Evolutionary conservation across 202 grass and related monocot genomes (phyloP), one percentile per base, ranked within the genome.

Genomic region (Eragrostis tef): DNA sequence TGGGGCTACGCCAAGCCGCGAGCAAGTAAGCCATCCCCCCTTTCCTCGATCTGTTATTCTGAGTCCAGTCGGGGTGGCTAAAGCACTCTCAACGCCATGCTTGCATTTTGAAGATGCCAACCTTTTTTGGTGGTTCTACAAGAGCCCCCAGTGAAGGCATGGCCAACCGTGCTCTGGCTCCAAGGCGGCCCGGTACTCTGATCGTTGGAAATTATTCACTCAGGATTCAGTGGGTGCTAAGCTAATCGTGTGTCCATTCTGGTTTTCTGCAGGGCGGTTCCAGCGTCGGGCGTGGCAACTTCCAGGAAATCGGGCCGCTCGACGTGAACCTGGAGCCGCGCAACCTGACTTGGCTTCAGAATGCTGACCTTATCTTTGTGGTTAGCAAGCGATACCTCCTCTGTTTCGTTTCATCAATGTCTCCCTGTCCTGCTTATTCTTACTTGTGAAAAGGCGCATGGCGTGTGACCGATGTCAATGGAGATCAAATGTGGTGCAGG

Each of bases 71-170:
- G n/a, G n/a, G n/a, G n/a, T n/a, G n/a, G n/a, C 29, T 31, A 3
- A 31, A 31, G 29, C 29, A 31, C 3, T 31, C 29, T 31, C 29
- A 31, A 31, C 29, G 29, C 29, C 29, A 1, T 31, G 29, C 29
- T 66, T 17, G 3, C 14, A 0, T 42, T 31, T 43, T 67, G 3
- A 61, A 92, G 89, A 82, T 39, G 89, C 86, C 0, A 68, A 92
- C 77, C 74, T 92, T 60, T 92, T 92, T 39, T 92, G 89, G 89
- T 88, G 79, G 86, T 76, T 69, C 39, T 92, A 88, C 59, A 82
- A 70, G 62, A 88, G 89, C 53, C 83, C 86, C 0, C 70, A 87
- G 53, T 70, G 5, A 75, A 61, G 14, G 82, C 86, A 53, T 88
- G 86, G 89, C 86, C 86, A 11, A 88, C 83, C 0, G 54, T 92